phyloP scores from a whole-genome alignment of 352 stramenopile species.

The Phytophthora melonis region DNA sequence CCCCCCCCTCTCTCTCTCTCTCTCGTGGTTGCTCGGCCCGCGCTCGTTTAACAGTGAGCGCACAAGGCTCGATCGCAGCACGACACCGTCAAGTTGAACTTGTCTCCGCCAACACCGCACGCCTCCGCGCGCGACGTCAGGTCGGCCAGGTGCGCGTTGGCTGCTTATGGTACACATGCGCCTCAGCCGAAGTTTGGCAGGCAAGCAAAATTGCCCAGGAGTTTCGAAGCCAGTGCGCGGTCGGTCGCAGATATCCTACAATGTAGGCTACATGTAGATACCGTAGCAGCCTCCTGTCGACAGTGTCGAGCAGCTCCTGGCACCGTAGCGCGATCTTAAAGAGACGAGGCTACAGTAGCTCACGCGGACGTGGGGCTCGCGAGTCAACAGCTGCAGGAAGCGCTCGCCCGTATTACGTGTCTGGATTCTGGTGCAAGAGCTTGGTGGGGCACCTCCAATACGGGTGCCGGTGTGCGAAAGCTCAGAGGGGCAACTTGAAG shows the following conservation, averaged over 20 bases:
- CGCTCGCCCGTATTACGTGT: slow-evolving; percentile 27
- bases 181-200: background rate
- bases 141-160: background rate
- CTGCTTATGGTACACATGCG: slow-evolving; percentile 13
- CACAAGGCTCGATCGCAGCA: background rate
- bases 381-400: slow-evolving; percentile 28
- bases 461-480: background rate
- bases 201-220: background rate
- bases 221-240: background rate
- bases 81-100: slow-evolving; percentile 1
- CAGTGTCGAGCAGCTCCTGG: too few species aligned
- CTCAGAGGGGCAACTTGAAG: slow-evolving; percentile 39
- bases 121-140: slow-evolving; percentile 14
- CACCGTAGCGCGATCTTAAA: slow-evolving; percentile 26
- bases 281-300: too few species aligned
- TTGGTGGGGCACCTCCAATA: slow-evolving; percentile 34
- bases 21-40: background rate
- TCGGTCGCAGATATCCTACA: too few species aligned
- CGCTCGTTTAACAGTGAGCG: background rate
- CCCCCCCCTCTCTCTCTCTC: too few species aligned
- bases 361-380: slow-evolving; percentile 15
- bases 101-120: slow-evolving; percentile 7
- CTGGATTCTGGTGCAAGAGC: slow-evolving; percentile 39
- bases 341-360: slow-evolving; percentile 26
- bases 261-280: too few species aligned